Evolutionary conservation across 2,329 filamentous ascomycete genomes (phyloP), one percentile per base, ranked within the genome.

Genomic region (Claviceps paspali): DNA sequence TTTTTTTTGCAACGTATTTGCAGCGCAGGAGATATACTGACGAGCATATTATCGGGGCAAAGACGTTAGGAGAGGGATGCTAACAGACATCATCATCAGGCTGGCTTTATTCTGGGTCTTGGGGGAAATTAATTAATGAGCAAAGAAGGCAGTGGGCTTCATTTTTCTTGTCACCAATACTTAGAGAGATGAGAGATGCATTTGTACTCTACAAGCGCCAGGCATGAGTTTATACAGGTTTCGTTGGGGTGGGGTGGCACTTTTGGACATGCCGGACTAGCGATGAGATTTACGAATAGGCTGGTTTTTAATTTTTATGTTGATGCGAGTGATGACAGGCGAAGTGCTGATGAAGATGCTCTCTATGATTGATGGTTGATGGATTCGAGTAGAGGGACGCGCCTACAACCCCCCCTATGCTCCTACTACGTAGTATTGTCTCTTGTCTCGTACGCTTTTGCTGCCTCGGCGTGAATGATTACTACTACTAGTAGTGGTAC

Each of bases 241-340:
- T 38, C 28, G 32, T 30, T 32, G 26, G 15, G 34, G 38, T 23
- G 29, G n/a, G n/a, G n/a, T n/a, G 30, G 30, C 15, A 23, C 36
- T 39, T 38, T 38, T 40, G 39, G 42, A 38, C 39, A 41, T 44
- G 39, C 38, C 39, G 43, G 36, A 40, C 33, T 45, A 45, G 43
- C 44, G 42, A 42, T 42, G 41, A 42, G 36, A n/a, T n/a, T n/a
- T n/a, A n/a, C n/a, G n/a, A n/a, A n/a, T n/a, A n/a, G n/a, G n/a
- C n/a, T n/a, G n/a, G n/a, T n/a, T n/a, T n/a, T n/a, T n/a, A n/a
- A n/a, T n/a, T n/a, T n/a, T n/a, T n/a, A n/a, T n/a, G n/a, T n/a
- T n/a, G n/a, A n/a, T n/a, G n/a, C n/a, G n/a, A n/a, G n/a, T n/a
- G n/a, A n/a, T n/a, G n/a, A n/a, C n/a, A n/a, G n/a, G n/a, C n/a